Evolutionary conservation across 345 rosid species (phyloP), one percentile per base, ranked within the genome.

Genomic region (Xanthoceras sorbifolium): DNA sequence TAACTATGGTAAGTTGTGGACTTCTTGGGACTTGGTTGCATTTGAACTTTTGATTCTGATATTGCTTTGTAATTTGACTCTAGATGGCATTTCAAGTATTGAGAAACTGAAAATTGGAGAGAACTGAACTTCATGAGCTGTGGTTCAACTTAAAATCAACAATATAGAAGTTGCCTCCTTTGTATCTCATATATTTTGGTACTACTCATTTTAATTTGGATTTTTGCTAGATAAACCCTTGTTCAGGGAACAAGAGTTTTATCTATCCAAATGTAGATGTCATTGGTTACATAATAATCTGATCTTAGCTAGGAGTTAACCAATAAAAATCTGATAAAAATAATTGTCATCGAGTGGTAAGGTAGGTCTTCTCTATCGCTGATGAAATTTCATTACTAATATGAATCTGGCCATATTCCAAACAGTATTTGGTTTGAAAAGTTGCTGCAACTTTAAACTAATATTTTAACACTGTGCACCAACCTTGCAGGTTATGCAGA

Each of bases 401-500:
- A 2, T 20, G 38, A 60, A 25, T 61, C 44, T 72, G 1, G 38
- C 42, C 38, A 42, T 23, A 61, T 60, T 73, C 11, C 22, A 73
- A 26, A 17, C n/a, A 36, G 69, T 60, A 34, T 2, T 61, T 18
- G 26, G 52, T 28, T 40, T 20, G 11, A 20, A 44, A 63, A 20
- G n/a, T 25, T 50, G 20, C 61, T 69, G 63, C 64, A 72, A 63
- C 48, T 9, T 61, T 69, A 11, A 25, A 77, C 50, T 77, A 29
- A n/a, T 28, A 34, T 72, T 40, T 65, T 76, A 74, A 79, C 48
- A 66, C 60, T 29, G 12, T 65, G 61, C 73, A 68, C 42, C 36
- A 57, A 46, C 59, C 62, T 64, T 84, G 67, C 89, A 93, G 98
- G 98, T 94, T 66, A 93, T 94, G 98, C 94, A 89, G 86, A 93